phyloP scores from a whole-genome alignment of 2,329 filamentous ascomycete genomes.

The Cercospora nicotianae region DNA sequence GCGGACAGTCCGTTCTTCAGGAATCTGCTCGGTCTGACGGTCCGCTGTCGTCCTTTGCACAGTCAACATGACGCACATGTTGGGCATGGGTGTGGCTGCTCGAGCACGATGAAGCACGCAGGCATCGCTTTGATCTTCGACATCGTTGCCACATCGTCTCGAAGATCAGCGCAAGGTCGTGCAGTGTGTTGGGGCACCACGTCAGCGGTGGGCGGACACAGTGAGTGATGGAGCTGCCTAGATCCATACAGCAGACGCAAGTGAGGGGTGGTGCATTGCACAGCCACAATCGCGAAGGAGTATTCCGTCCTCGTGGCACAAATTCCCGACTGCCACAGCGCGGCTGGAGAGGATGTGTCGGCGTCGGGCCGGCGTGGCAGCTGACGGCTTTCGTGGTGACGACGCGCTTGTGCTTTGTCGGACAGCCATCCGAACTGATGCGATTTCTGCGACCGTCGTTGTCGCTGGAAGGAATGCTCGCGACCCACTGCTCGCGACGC shows the following conservation, averaged over 20 bases:
- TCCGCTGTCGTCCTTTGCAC: background rate
- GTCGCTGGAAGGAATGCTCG: background rate
- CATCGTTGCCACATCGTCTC: background rate
- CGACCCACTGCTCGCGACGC: background rate
- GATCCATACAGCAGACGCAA: conserved; percentile 1
- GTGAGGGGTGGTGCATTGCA: conserved; percentile 4
- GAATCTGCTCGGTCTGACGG: background rate
- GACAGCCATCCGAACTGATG: background rate
- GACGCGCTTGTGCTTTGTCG: background rate
- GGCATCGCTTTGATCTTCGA: conserved; percentile 1
- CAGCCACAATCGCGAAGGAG: background rate
- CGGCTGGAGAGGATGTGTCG: background rate
- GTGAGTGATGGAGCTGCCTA: conserved; percentile 1
- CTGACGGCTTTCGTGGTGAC: background rate
- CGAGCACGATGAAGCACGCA: background rate
- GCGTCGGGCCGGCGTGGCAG: background rate
- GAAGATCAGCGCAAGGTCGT: conserved; percentile 1
- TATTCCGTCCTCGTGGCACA: background rate
- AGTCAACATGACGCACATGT: background rate
- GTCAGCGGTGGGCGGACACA: background rate
- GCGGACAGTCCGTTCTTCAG: background rate
- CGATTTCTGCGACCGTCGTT: background rate
- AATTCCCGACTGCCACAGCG: conserved; percentile 1
- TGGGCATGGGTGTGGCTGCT: background rate
- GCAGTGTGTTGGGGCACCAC: background rate